Evolutionary conservation across 2,329 filamentous ascomycete species (phyloP), one percentile per base, ranked within the genome.

Genomic region (Colletotrichum chrysophilum): DNA sequence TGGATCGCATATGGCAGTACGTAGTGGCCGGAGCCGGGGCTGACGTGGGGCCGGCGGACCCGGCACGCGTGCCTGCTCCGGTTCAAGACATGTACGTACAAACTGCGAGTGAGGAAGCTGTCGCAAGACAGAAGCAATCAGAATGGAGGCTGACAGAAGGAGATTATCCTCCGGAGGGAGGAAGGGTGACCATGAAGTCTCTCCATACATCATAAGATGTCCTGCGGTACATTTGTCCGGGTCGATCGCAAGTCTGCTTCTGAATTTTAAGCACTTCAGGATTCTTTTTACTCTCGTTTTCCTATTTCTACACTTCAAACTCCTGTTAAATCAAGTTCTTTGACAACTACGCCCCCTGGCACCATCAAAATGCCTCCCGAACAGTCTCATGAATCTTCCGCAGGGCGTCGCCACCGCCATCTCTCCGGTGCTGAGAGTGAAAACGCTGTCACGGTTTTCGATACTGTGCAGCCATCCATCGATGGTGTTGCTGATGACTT

Each of bases 101-200:
- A 10, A 10, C 3, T n/a, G 18, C 38, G 1, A 10, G 5, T 10
- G 18, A 43, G 4, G 38, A n/a, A 43, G 18, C 38, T 43, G 38
- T 43, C 38, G 38, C 38, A 43, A 6, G 8, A n/a, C 8, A 10
- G 0, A 4, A 5, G 5, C 38, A 43, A 43, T 0, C 8, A 43
- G 9, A 10, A 43, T 43, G 5, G 38, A 43, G 18, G 18, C 3
- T 43, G 1, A 43, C 10, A 43, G 18, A 43, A 43, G 16, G 38
- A n/a, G 1, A n/a, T 10, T 10, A 18, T 43, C 16, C 0, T 43
- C 7, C 7, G 1, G 4, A 4, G 4, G 16, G 4, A 7, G 36
- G 2, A 43, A 16, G 14, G 1, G 16, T 43, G 16, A n/a, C 1
- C 38, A 3, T n/a, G 1, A 10, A n/a, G 38, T n/a, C 4, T n/a